Evolutionary conservation across 441 rosid genomes (phyloP).

Genomic region (Melastoma candidum): DNA sequence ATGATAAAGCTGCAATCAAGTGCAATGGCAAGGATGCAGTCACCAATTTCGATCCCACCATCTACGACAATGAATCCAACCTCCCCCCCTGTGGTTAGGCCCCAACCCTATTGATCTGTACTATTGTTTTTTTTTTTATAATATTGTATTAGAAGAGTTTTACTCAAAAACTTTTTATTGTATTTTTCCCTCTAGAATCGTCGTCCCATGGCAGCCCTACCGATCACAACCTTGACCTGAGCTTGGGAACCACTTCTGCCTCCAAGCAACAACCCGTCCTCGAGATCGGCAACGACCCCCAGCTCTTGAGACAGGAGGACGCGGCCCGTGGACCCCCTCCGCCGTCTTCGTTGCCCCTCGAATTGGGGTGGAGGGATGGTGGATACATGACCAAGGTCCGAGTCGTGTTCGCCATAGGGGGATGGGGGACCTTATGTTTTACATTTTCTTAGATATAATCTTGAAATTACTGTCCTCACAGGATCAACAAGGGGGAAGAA

Average conservation of each 20-base stretch:
- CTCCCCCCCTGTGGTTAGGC: conserved; percentile 14
- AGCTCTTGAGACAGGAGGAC: conserved; percentile 14
- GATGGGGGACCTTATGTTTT: not conserved
- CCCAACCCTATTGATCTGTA: not conserved
- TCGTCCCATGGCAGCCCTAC: no score
- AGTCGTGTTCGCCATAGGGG: not conserved
- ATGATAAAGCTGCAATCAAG: conserved; percentile 84
- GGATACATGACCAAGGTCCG: conserved; percentile 33
- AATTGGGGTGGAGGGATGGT: conserved; percentile 29
- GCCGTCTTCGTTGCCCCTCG: conserved; percentile 14
- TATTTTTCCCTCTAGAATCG: conserved; percentile 15
- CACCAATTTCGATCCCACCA: conserved; percentile 67
- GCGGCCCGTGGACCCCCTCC: conserved; percentile 8
- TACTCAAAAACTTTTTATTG: not conserved
- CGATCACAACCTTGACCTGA: conserved; percentile 39
- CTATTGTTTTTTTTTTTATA: conserved; percentile 12
- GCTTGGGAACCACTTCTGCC: conserved; percentile 44
- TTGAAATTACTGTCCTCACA: conserved; percentile 7
- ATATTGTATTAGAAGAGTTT: not conserved
- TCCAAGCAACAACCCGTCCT: conserved; percentile 29
- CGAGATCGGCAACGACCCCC: conserved; percentile 16
- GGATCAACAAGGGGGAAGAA: conserved; percentile 19
- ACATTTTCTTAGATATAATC: not conserved
- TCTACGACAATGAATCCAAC: conserved; percentile 34
- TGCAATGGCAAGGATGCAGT: conserved; percentile 77